These are phyloP conservation scores for Logfia minima DNA, from an alignment of 129 eudicot genomes.

Conservation along the genomic window DNA sequence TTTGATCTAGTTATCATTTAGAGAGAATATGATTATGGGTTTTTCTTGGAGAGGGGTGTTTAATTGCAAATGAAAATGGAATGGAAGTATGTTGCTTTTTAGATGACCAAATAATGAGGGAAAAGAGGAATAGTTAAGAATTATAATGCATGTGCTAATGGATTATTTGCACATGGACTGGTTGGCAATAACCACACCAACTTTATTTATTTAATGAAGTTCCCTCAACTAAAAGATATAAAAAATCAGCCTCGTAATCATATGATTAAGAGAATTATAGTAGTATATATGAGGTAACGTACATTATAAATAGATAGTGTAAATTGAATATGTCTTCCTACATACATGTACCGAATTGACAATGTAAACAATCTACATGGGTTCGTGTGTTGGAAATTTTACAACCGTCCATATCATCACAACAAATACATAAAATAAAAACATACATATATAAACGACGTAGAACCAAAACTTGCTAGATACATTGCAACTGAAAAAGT, in stretches of 20 bases:
- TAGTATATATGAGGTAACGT: neutral
- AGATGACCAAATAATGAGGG: constrained; percentile 22
- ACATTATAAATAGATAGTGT: neutral
- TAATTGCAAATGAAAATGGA: constrained; percentile 18
- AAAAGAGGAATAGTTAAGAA: neutral
- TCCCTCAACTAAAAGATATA: neutral
- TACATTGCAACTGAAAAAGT: neutral
- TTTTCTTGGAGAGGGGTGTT: too few species aligned
- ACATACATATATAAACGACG: neutral
- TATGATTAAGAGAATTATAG: neutral
- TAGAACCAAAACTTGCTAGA: neutral
- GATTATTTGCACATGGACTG: constrained; percentile 35
- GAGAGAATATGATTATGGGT: neutral
- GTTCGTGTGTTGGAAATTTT: neutral
- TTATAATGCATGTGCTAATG: constrained; percentile 26
- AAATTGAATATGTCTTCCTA: neutral
- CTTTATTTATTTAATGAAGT: constrained; percentile 10
- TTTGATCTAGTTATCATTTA: constrained; percentile 24
- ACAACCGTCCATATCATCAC: neutral
- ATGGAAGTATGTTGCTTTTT: constrained; percentile 29
- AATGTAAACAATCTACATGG: neutral
- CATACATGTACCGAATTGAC: neutral
- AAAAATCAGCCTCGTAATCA: neutral
- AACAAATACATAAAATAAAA: neutral
- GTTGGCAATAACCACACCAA: constrained; percentile 35